These are phyloP conservation scores for Rhodotorula kratochvilovae DNA, from an alignment of 768 basidiomycete species.

Conservation along the genomic window DNA sequence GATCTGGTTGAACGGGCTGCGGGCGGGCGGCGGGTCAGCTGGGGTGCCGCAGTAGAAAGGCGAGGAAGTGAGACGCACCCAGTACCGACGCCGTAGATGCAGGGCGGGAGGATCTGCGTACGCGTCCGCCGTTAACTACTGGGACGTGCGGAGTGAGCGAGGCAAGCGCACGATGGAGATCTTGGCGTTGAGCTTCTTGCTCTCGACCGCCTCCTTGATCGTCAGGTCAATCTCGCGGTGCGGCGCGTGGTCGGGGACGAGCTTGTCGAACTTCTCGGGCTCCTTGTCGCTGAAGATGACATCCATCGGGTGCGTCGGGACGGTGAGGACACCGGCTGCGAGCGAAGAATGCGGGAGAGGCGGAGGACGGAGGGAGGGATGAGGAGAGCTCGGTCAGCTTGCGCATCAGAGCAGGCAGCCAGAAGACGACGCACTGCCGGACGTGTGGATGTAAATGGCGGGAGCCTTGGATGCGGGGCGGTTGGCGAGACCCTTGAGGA, in stretches of 20 bases:
- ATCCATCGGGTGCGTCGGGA: conserved; percentile 13
- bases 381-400: too few species aligned
- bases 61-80: not conserved
- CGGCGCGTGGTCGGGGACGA: conserved; percentile 25
- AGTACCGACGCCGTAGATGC: conserved; percentile 32
- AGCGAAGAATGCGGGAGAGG: too few species aligned
- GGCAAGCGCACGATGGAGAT: conserved; percentile 23
- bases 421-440: conserved; percentile 19
- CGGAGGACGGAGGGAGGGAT: too few species aligned
- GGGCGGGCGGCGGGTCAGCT: not conserved
- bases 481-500: conserved; percentile 31
- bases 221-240: conserved; percentile 32
- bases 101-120: conserved; percentile 19
- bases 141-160: rapidly evolving
- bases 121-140: too few species aligned
- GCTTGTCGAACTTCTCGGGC: conserved; percentile 16
- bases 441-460: conserved; percentile 38
- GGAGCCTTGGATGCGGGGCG: conserved; percentile 1
- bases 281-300: conserved; percentile 28
- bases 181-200: conserved; percentile 18
- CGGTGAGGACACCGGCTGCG: conserved; percentile 16
- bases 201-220: conserved; percentile 33
- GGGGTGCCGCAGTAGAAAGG: too few species aligned
- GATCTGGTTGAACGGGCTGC: conserved; percentile 27
- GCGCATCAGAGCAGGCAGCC: too few species aligned